phyloP scores from a whole-genome alignment of 768 basidiomycete species.

The Kwoniella dendrophila region DNA sequence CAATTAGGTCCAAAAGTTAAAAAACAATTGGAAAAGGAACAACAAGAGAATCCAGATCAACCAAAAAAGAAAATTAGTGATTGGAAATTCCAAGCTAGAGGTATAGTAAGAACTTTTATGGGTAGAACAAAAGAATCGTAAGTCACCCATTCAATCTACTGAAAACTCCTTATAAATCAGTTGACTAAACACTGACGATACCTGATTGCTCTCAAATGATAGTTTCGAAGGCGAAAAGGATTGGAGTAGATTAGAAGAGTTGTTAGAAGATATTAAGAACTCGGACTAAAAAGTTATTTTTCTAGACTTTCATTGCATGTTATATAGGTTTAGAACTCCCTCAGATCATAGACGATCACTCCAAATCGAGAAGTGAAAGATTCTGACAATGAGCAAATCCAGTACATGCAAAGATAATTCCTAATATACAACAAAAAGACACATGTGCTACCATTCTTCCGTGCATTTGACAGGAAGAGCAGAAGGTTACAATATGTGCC shows the following conservation, averaged over 20 bases:
- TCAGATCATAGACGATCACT: too few species aligned
- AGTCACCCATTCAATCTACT: conserved; percentile 26
- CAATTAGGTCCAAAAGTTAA: conserved; percentile 70
- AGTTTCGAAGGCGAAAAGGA: conserved; percentile 84
- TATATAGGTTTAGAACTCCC: too few species aligned
- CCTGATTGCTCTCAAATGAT: not conserved
- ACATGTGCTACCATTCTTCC: too few species aligned
- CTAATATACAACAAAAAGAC: too few species aligned
- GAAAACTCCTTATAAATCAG: not conserved
- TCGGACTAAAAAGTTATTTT: conserved; percentile 17
- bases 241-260: conserved; percentile 68
- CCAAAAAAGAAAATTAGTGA: conserved; percentile 59
- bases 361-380: too few species aligned
- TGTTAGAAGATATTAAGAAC: conserved; percentile 67
- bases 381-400: too few species aligned
- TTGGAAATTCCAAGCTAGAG: conserved; percentile 85
- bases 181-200: not conserved
- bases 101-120: conserved; percentile 83
- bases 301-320: too few species aligned
- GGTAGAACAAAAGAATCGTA: conserved; percentile 72
- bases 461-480: too few species aligned
- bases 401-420: too few species aligned
- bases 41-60: conserved; percentile 28
- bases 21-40: conserved; percentile 39
- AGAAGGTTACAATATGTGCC: too few species aligned